These are phyloP conservation scores for Pleurotus citrinopileatus DNA, from an alignment of 768 basidiomycete species.

Conservation along the genomic window DNA sequence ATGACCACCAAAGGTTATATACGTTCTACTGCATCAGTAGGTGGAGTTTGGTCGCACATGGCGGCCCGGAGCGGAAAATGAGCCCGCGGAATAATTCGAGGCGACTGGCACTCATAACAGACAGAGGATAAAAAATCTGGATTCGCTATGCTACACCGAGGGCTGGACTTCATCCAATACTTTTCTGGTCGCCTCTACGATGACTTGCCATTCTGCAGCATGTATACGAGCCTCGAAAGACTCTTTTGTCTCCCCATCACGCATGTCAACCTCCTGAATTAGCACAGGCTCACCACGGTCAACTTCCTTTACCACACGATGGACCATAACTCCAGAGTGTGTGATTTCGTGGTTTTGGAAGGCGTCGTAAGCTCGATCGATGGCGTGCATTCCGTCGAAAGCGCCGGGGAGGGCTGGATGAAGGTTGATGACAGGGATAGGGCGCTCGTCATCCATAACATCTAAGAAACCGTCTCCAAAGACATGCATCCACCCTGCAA, in stretches of 20 bases:
- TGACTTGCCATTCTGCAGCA: slow-evolving; percentile 81
- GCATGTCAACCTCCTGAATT: slow-evolving; percentile 73
- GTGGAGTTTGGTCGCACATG: background rate
- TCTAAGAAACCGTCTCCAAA: slow-evolving; percentile 46
- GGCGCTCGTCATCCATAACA: slow-evolving; percentile 10
- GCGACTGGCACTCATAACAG: too few species aligned
- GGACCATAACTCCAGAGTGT: slow-evolving; percentile 59
- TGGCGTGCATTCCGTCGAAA: slow-evolving; percentile 95
- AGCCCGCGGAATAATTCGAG: too few species aligned
- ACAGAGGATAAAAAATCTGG: too few species aligned
- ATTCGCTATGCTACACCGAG: background rate
- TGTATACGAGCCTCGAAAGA: slow-evolving; percentile 79
- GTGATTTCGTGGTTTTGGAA: slow-evolving; percentile 80
- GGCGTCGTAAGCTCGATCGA: slow-evolving; percentile 86
- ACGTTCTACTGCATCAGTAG: background rate
- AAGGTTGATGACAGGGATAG: slow-evolving; percentile 89
- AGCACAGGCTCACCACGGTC: slow-evolving; percentile 89
- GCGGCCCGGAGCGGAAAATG: too few species aligned
- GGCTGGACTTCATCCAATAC: slow-evolving; percentile 51
- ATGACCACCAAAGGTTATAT: too few species aligned
- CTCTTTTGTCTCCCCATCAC: slow-evolving; percentile 67
- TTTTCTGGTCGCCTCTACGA: slow-evolving; percentile 80
- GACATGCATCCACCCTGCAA: slow-evolving; percentile 98
- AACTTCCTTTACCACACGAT: slow-evolving; percentile 89
- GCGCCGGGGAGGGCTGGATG: slow-evolving; percentile 94